phyloP scores from a whole-genome alignment of 805 yeast genomes.

The Hanseniaspora taiwanica region DNA sequence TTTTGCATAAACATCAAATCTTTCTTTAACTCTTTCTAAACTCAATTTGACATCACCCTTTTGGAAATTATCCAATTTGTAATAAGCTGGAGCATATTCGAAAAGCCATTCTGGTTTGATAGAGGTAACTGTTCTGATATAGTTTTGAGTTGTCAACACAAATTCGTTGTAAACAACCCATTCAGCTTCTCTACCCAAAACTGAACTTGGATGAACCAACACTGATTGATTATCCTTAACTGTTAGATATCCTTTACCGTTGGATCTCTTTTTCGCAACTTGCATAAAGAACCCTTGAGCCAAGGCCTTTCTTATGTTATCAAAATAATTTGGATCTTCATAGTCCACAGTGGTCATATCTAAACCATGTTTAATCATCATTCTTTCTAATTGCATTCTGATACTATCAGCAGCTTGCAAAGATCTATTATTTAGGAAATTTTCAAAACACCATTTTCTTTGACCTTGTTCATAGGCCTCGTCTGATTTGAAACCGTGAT shows the following conservation, averaged over 20 bases:
- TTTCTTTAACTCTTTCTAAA: constrained; percentile 45
- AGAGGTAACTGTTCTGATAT: constrained; percentile 84
- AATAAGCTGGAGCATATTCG: constrained; percentile 60
- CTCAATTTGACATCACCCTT: constrained; percentile 63
- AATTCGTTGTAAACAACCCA: constrained; percentile 94
- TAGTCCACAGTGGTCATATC: constrained; percentile 57
- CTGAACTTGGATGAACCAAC: constrained; percentile 85
- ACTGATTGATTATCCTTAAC: constrained; percentile 96
- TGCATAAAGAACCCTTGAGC: constrained; percentile 97
- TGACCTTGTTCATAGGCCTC: constrained; percentile 56
- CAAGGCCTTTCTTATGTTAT: constrained; percentile 73
- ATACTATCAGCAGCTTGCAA: constrained; percentile 78
- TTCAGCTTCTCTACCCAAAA: constrained; percentile 75
- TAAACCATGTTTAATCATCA: constrained; percentile 73
- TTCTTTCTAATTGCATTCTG: constrained; percentile 64
- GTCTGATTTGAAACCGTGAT: constrained; percentile 65
- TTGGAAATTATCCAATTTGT: constrained; percentile 47
- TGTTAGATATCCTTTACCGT: constrained; percentile 73
- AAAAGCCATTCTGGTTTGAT: constrained; percentile 88
- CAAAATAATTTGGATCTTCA: constrained; percentile 56
- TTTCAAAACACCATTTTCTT: constrained; percentile 83
- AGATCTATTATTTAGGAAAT: constrained; percentile 74
- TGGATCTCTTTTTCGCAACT: constrained; percentile 84
- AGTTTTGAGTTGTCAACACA: constrained; percentile 85
- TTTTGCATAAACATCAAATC: constrained; percentile 32